A percentile compares a stretch with the other conserved stretches of the same genome.
Conservation (phyloP, 768 basidiomycete species). For the Coprinopsis sp. region DNA sequence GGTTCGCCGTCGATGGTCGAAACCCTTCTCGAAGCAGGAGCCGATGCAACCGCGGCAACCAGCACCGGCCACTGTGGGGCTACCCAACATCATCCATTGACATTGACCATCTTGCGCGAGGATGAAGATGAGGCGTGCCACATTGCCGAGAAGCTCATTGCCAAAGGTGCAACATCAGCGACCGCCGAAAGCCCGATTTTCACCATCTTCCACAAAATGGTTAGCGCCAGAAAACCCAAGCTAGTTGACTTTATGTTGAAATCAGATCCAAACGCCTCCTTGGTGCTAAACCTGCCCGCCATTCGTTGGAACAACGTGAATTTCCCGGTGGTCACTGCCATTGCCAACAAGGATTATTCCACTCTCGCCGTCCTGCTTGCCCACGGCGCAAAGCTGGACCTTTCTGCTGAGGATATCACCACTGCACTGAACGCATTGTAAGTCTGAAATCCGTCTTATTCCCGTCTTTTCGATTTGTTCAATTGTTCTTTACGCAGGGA, state of each 20-base stretch:
- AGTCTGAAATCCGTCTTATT: too few species aligned
- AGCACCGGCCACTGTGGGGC: constrained; percentile 19
- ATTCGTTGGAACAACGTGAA: constrained; percentile 20
- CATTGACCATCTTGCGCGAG: constrained; percentile 34
- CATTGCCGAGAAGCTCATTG: too few species aligned
- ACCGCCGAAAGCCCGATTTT: constrained; percentile 31
- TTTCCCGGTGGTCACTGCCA: constrained; percentile 36
- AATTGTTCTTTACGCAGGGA: constrained; percentile 1
- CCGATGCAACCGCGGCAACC: constrained; percentile 37
- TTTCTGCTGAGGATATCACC: constrained; percentile 32
- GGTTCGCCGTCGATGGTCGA: constrained; percentile 42
- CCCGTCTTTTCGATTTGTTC: too few species aligned
- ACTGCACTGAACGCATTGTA: constrained; percentile 31
- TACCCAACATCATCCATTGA: constrained; percentile 32
- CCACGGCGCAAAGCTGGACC: constrained; percentile 33
- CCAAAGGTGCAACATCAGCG: too few species aligned
- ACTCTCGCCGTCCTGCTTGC: constrained; percentile 35
- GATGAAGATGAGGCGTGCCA: constrained; percentile 37
- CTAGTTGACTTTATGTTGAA: constrained; percentile 37
- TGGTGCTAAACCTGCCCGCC: constrained; percentile 36
- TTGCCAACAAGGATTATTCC: constrained; percentile 29
- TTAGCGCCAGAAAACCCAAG: constrained; percentile 30
- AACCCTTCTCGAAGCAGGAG: constrained; percentile 41
- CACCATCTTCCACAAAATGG: constrained; percentile 40
- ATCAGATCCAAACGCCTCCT: constrained; percentile 36